phyloP scores from a whole-genome alignment of 352 stramenopile genomes.

The Globisporangium nagaii region DNA sequence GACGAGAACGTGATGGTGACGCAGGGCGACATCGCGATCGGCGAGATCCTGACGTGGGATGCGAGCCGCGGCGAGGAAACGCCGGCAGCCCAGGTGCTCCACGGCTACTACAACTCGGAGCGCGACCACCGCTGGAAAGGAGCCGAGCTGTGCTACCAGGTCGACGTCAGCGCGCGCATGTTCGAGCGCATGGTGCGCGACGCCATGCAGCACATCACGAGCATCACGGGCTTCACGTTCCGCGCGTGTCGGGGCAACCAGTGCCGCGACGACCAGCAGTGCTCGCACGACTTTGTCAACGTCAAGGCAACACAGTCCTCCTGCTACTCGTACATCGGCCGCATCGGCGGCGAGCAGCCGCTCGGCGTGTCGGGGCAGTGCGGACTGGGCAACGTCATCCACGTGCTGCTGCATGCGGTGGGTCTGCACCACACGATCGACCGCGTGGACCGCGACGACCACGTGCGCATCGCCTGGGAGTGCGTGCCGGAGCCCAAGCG shows the following conservation, averaged over 20 bases:
- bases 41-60: slow-evolving; percentile 40
- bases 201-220: slow-evolving; percentile 56
- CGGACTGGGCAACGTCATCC: slow-evolving; percentile 68
- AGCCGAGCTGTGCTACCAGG: slow-evolving; percentile 59
- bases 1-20: slow-evolving; percentile 74
- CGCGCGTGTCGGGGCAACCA: slow-evolving; percentile 37
- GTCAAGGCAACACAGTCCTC: slow-evolving; percentile 48
- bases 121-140: slow-evolving; percentile 69
- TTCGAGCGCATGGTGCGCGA: slow-evolving; percentile 39
- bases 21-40: slow-evolving; percentile 74
- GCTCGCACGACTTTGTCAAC: slow-evolving; percentile 55
- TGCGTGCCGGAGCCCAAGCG: slow-evolving; percentile 62
- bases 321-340: slow-evolving; percentile 77
- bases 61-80: slow-evolving; percentile 1
- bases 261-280: slow-evolving; percentile 37
- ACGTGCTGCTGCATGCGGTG: slow-evolving; percentile 72
- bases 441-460: slow-evolving; percentile 61
- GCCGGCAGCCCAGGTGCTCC: slow-evolving; percentile 28
- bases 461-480: slow-evolving; percentile 78
- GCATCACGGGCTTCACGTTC: slow-evolving; percentile 66
- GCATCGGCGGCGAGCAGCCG: slow-evolving; percentile 55
- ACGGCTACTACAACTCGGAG: slow-evolving; percentile 80
- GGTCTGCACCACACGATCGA: slow-evolving; percentile 72
- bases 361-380: slow-evolving; percentile 70
- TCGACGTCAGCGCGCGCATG: slow-evolving; percentile 33